Conservation (phyloP, 768 basidiomycete species). For the Saitozyma sp. region DNA sequence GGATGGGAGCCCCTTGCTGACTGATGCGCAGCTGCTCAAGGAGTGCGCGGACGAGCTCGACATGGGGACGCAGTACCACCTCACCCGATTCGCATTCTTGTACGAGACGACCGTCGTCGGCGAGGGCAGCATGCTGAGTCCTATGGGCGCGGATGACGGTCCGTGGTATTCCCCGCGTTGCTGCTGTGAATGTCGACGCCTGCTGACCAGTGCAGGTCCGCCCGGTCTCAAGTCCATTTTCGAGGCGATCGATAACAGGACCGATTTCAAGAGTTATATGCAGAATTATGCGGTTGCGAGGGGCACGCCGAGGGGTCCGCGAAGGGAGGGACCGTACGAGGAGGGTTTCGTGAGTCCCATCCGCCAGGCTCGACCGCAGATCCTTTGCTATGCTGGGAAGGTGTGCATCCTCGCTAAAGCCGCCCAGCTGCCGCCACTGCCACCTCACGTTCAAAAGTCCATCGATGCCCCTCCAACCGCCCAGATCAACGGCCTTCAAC, state of each 20-base stretch:
- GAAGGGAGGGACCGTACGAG: constrained; percentile 83
- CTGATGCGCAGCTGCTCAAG: constrained; percentile 68
- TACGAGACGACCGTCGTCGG: constrained; percentile 86
- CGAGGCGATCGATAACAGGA: constrained; percentile 88
- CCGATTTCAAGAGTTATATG: constrained; percentile 96
- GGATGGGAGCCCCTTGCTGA: background rate
- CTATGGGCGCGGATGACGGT: constrained; percentile 55
- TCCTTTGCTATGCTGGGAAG: background rate
- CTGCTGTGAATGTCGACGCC: background rate
- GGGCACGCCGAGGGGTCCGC: constrained; percentile 67
- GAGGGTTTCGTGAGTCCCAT: constrained; percentile 85
- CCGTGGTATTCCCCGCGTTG: constrained; percentile 18
- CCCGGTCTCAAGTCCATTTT: constrained; percentile 79
- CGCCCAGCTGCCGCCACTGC: constrained; percentile 46
- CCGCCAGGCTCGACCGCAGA: background rate
- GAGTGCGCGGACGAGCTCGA: constrained; percentile 96
- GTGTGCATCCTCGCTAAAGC: background rate
- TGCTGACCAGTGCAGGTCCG: constrained; percentile 52
- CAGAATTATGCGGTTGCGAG: constrained; percentile 94
- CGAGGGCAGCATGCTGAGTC: constrained; percentile 81
- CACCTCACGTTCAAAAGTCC: constrained; percentile 45
- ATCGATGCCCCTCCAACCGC: constrained; percentile 2
- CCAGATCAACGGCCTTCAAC: constrained; percentile 20
- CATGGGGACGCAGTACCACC: constrained; percentile 95
- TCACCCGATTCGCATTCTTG: constrained; percentile 89